These are phyloP conservation scores for Cruciata laevipes DNA, from an alignment of 257 asterid species.

Conservation along the genomic window DNA sequence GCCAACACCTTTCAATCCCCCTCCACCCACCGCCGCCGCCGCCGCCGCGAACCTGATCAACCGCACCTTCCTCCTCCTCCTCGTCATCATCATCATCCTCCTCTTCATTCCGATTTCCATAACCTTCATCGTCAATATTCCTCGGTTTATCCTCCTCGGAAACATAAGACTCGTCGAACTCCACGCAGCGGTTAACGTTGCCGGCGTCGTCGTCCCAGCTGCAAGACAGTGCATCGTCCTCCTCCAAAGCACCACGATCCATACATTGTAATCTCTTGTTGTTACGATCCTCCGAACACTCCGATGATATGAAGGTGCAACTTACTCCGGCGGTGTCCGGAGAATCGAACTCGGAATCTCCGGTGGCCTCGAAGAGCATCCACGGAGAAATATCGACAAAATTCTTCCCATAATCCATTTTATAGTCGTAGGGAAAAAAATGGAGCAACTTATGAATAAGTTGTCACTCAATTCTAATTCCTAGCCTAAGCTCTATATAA, in stretches of 20 bases:
- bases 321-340: background rate
- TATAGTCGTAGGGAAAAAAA: background rate
- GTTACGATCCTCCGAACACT: background rate
- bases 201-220: background rate
- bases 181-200: background rate
- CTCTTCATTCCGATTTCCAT: background rate
- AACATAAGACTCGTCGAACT: background rate
- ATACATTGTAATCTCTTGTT: background rate
- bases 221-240: slow-evolving; percentile 28
- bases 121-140: background rate
- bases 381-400: slow-evolving; percentile 18
- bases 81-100: background rate
- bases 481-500: background rate
- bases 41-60: slow-evolving; percentile 15
- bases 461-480: background rate
- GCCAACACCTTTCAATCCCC: background rate
- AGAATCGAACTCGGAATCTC: slow-evolving; percentile 21
- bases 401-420: slow-evolving; percentile 6
- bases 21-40: background rate
- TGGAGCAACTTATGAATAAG: background rate
- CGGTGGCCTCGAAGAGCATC: slow-evolving; percentile 22
- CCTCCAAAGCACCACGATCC: background rate
- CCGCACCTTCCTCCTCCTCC: slow-evolving; percentile 15
- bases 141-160: background rate
- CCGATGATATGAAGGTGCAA: background rate